Conservation (phyloP, 2,329 filamentous ascomycete genomes). For the Xylaria sp. region DNA sequence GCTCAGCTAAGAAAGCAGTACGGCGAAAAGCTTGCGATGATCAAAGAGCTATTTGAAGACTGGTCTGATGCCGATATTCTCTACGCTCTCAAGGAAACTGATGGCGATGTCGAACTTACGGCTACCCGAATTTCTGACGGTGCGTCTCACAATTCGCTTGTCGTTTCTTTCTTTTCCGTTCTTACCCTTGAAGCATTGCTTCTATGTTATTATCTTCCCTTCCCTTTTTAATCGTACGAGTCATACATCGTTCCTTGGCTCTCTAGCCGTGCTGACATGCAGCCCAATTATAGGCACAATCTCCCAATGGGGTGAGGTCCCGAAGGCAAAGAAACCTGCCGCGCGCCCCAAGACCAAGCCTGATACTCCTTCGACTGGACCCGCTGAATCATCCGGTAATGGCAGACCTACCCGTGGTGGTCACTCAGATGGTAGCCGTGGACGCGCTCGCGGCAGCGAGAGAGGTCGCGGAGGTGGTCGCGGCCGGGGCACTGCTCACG, state of each 20-base stretch:
- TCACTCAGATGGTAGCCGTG: constrained; percentile 58
- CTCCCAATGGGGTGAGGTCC: constrained; percentile 86
- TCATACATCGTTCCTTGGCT: constrained; percentile 10
- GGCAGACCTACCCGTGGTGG: constrained; percentile 68
- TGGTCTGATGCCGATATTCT: constrained; percentile 97
- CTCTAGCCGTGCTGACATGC: constrained; percentile 45
- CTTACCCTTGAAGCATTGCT: not conserved
- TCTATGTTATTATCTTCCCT: constrained; percentile 4
- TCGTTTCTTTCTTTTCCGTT: constrained; percentile 4
- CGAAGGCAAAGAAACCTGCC: constrained; percentile 80
- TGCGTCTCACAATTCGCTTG: constrained; percentile 53
- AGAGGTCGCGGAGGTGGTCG: constrained; percentile 71
- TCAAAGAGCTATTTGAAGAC: constrained; percentile 93
- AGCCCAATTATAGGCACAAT: constrained; percentile 69
- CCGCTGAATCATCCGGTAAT: constrained; percentile 61
- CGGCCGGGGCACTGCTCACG: constrained; percentile 70
- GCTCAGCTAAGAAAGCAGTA: constrained; percentile 93
- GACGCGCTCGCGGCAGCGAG: constrained; percentile 61
- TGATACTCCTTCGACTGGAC: constrained; percentile 60
- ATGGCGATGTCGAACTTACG: constrained; percentile 79
- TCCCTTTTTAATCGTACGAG: not conserved
- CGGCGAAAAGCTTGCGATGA: constrained; percentile 77
- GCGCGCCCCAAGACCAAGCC: constrained; percentile 79
- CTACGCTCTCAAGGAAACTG: constrained; percentile 89
- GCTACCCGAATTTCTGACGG: constrained; percentile 85